phyloP scores from a whole-genome alignment of 192 early-diverging fungal species.

The Coemansia sp. region DNA sequence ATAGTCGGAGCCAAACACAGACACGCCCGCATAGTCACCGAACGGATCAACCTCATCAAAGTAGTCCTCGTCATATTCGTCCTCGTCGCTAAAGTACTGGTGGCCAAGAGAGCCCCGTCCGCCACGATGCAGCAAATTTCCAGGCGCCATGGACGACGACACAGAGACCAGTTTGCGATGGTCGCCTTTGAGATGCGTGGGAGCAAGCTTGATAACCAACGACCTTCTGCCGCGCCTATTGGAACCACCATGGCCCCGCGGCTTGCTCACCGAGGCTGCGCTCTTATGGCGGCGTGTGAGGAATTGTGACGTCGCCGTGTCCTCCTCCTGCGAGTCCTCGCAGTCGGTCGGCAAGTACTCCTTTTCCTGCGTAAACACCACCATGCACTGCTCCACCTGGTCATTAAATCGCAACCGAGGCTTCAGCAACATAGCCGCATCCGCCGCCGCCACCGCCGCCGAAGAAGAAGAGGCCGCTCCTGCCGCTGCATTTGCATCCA shows the following conservation, averaged over 20 bases:
- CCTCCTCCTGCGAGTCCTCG: constrained; percentile 29
- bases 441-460: no score
- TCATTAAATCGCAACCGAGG: constrained; percentile 52
- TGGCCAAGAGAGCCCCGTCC: neutral
- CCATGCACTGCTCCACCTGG: constrained; percentile 54
- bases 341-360: constrained; percentile 47
- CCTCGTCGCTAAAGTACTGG: constrained; percentile 17
- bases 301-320: neutral
- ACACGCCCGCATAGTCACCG: constrained; percentile 3
- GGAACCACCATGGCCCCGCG: constrained; percentile 1
- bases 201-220: constrained; percentile 46
- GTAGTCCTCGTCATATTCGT: neutral
- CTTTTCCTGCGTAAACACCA: constrained; percentile 49
- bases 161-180: constrained; percentile 30
- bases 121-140: no score
- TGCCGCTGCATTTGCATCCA: constrained; percentile 22
- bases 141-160: constrained; percentile 1
- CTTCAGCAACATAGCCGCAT: constrained; percentile 8
- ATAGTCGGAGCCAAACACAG: neutral
- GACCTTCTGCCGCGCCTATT: constrained; percentile 29
- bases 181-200: constrained; percentile 47
- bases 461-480: no score
- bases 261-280: neutral
- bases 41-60: constrained; percentile 28
- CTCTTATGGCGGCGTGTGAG: constrained; percentile 1